phyloP scores from a whole-genome alignment of 139 green algal genomes.

The Chlamydomonas schloesseri region DNA sequence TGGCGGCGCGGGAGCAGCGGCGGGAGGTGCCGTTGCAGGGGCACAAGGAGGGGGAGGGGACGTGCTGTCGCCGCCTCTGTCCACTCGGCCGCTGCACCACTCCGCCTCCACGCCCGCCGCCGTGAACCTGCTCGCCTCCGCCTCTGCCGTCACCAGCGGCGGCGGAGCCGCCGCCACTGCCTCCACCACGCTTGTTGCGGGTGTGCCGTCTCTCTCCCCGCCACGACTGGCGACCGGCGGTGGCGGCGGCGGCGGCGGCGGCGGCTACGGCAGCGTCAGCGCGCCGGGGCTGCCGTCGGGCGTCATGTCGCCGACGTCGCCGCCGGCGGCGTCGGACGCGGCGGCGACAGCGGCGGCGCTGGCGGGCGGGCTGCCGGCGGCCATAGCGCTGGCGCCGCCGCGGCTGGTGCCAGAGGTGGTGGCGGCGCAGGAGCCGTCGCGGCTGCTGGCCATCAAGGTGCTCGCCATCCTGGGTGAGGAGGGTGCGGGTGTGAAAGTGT shows the following conservation, averaged over 20 bases:
- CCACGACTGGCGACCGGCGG: background rate
- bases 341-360: background rate
- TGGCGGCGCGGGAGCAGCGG: no score
- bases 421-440: background rate
- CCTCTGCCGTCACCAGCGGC: background rate
- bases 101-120: background rate
- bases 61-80: background rate
- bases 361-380: conserved; percentile 1
- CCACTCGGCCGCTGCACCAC: background rate
- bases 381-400: conserved; percentile 4
- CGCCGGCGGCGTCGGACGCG: background rate
- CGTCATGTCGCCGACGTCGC: conserved; percentile 4
- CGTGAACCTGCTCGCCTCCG: background rate
- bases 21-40: no score
- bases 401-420: conserved; percentile 22
- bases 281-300: background rate
- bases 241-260: background rate
- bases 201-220: background rate
- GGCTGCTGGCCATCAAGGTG: conserved; percentile 69
- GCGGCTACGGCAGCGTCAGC: no score
- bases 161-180: background rate
- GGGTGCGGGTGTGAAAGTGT: background rate
- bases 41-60: no score
- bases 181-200: background rate
- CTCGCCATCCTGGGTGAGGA: conserved; percentile 85